Evolutionary conservation across 257 asterid genomes (phyloP), one percentile per base, ranked within the genome.

Genomic region (Rubia yunnanensis): DNA sequence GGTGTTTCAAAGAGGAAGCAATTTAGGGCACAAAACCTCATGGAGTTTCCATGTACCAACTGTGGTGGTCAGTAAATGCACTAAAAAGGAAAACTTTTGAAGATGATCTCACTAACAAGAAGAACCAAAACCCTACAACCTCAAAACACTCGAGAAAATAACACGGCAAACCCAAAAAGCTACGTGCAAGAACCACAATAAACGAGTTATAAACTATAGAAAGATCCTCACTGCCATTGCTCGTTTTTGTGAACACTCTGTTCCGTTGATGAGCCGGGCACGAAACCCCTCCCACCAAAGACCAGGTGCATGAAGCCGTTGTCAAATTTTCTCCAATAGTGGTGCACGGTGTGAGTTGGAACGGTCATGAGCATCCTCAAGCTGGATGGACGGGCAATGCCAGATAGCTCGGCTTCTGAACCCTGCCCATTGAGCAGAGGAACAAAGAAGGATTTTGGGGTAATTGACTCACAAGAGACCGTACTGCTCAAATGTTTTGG

Each of bases 281-380:
- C 97, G 23, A 94, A 94, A 10, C 99, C 99, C 62, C 99, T 95
- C 14, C 99, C 99, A 23, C 99, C 99, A 24, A 94, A 94, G 62
- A 86, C 88, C 0, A 97, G 99, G 39, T 97, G 96, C 99, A 94
- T 94, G 81, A 90, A 83, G 36, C 88, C 85, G 5, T 94, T 57
- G 7, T 94, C 99, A 36, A 94, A 94, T 72, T 85, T 88, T 69
- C 97, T 86, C 99, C 99, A 94, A 20, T 90, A 90, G 81, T 85
- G 77, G 72, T 94, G 99, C 62, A 88, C 95, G 0, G 95, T 94
- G 41, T 79, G 91, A 53, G 92, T 73, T 23, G 99, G 96, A 65
- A 81, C 84, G 15, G 79, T 68, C 73, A 86, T 74, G 18, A 94
- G 89, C 97, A 85, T 90, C 69, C 96, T 76, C 63, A 94, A 63